phyloP scores from a whole-genome alignment of 306 rosid species.

The Ormosia emarginata region DNA sequence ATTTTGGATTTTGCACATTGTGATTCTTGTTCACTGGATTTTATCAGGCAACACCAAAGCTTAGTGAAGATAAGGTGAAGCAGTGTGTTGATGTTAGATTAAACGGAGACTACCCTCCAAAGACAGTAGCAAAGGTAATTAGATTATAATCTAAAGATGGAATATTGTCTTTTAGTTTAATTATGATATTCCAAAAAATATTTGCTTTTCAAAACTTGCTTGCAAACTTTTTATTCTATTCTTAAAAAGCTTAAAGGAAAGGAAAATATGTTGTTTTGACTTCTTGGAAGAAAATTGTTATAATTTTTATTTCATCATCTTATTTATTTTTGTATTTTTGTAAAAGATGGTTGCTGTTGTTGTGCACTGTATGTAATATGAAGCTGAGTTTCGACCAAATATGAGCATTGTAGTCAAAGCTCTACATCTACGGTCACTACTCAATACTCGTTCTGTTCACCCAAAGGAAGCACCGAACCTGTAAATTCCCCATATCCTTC shows the following conservation, averaged over 20 bases:
- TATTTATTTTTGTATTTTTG: conserved; percentile 7
- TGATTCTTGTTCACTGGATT: conserved; percentile 24
- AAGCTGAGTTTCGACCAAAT: conserved; percentile 71
- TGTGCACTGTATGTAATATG: conserved; percentile 77
- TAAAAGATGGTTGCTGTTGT: conserved; percentile 75
- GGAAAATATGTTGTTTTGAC: background rate
- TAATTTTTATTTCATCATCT: too few relatives aligned
- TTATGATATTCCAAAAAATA: background rate
- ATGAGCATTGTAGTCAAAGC: conserved; percentile 74
- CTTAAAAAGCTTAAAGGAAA: background rate
- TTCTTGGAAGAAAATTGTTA: background rate
- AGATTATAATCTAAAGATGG: background rate
- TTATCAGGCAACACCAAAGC: conserved; percentile 71
- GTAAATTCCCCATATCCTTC: conserved; percentile 29
- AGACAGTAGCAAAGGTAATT: conserved; percentile 80
- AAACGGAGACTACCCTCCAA: conserved; percentile 63
- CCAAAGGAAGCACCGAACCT: conserved; percentile 34
- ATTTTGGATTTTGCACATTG: background rate
- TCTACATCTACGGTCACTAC: too few relatives aligned
- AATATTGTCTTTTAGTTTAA: background rate
- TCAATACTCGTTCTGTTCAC: conserved; percentile 46
- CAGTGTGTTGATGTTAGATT: conserved; percentile 71
- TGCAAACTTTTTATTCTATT: background rate
- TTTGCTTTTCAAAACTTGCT: background rate
- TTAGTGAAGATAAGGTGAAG: conserved; percentile 81